Conservation (phyloP, 331 rosid genomes). For the Malus hybrid region DNA sequence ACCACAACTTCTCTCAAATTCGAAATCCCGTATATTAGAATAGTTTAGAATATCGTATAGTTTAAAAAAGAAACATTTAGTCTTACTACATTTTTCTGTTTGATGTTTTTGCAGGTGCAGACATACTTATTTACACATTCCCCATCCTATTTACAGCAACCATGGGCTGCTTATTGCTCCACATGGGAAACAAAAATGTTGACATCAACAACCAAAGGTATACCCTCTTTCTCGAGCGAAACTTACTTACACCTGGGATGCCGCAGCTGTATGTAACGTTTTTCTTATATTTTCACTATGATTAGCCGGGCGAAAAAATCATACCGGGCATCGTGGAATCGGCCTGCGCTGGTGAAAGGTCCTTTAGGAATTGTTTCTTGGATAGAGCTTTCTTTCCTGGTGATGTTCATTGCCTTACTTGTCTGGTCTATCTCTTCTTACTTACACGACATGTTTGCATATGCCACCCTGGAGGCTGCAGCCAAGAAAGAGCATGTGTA, state of each 20-base stretch:
- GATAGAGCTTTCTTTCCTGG: slow-evolving; percentile 35
- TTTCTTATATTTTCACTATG: not conserved
- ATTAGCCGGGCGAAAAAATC: slow-evolving; percentile 11
- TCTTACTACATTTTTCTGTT: not conserved
- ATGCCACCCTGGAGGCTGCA: slow-evolving; percentile 16
- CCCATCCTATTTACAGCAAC: slow-evolving; percentile 46
- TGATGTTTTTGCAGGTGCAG: slow-evolving; percentile 27
- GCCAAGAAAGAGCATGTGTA: slow-evolving; percentile 31
- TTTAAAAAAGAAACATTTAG: not conserved
- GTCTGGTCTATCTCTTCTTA: slow-evolving; percentile 50
- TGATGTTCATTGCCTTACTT: slow-evolving; percentile 42
- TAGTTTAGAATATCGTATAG: not conserved
- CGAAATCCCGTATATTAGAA: not conserved
- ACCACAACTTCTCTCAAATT: not conserved
- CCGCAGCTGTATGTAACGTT: too few species aligned
- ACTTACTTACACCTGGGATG: not conserved
- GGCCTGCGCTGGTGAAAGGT: slow-evolving; percentile 37
- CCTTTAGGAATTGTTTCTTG: slow-evolving; percentile 56
- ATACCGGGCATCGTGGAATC: slow-evolving; percentile 30
- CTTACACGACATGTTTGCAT: slow-evolving; percentile 34
- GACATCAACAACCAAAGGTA: slow-evolving; percentile 25
- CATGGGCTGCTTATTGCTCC: slow-evolving; percentile 45
- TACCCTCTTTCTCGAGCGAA: not conserved
- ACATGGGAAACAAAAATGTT: slow-evolving; percentile 17
- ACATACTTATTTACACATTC: slow-evolving; percentile 41